Conservation (phyloP, 164 flowering plant species). For the Tetrastigma voinierianum region DNA sequence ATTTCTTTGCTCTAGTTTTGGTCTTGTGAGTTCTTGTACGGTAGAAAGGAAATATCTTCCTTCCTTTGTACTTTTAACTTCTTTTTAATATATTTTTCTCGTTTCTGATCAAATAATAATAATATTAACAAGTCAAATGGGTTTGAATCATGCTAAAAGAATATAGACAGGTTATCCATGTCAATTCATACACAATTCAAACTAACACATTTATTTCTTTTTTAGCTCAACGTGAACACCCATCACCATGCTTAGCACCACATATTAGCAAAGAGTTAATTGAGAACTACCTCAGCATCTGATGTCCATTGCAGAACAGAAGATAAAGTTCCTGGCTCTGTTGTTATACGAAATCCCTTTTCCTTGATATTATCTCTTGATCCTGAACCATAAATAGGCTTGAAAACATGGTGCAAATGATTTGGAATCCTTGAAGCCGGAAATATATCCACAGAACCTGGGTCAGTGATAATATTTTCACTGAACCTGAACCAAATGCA, state of each 20-base stretch:
- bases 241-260: not conserved
- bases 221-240: too few relatives aligned
- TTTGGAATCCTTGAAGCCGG: constrained; percentile 78
- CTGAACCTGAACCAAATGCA: constrained; percentile 53
- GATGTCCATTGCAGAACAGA: constrained; percentile 64
- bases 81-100: too few relatives aligned
- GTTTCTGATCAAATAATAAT: too few relatives aligned
- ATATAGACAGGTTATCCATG: too few relatives aligned
- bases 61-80: too few relatives aligned
- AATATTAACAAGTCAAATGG: too few relatives aligned
- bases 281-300: constrained; percentile 72
- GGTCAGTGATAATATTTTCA: constrained; percentile 74
- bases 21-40: too few relatives aligned
- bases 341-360: constrained; percentile 66
- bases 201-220: too few relatives aligned
- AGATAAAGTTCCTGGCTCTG: constrained; percentile 52
- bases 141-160: too few relatives aligned
- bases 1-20: too few relatives aligned
- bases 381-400: constrained; percentile 47
- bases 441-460: constrained; percentile 85
- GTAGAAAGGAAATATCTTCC: too few relatives aligned
- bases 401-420: constrained; percentile 51
- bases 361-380: constrained; percentile 34
- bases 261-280: constrained; percentile 7
- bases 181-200: too few relatives aligned